Conservation (phyloP, 164 flowering plant species). For the Brasenia schreberi region DNA sequence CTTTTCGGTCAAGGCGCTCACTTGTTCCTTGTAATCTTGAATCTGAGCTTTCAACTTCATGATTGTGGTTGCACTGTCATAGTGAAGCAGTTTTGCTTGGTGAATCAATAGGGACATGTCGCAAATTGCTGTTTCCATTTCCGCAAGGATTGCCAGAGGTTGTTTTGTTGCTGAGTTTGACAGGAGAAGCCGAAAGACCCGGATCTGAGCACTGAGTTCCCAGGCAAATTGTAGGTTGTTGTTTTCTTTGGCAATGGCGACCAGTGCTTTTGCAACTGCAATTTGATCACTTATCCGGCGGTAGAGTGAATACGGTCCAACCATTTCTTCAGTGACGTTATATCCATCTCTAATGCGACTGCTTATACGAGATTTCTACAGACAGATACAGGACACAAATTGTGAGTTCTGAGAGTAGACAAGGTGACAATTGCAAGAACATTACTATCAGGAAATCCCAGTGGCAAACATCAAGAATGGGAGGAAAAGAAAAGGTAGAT, state of each 20-base stretch:
- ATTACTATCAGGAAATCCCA: not conserved
- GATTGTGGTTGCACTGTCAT: conserved; percentile 74
- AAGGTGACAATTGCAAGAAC: no score
- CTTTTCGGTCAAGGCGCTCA: conserved; percentile 40
- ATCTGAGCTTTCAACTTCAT: conserved; percentile 69
- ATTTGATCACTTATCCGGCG: conserved; percentile 72
- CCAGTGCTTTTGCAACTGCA: conserved; percentile 64
- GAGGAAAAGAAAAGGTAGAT: not conserved
- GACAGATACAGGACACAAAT: conserved; percentile 1
- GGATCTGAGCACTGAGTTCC: conserved; percentile 84
- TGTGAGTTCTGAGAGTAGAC: not conserved
- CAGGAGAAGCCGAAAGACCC: conserved; percentile 63
- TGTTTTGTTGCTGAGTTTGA: conserved; percentile 64
- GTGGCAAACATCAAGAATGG: not conserved
- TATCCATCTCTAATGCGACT: conserved; percentile 39
- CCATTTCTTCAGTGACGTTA: conserved; percentile 74
- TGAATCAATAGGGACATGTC: conserved; percentile 68
- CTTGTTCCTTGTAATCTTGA: conserved; percentile 64
- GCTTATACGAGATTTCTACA: conserved; percentile 34
- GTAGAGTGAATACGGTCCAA: conserved; percentile 49
- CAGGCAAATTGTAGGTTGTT: conserved; percentile 79
- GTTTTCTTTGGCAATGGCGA: conserved; percentile 79
- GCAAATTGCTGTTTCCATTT: conserved; percentile 52
- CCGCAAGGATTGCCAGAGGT: conserved; percentile 26
- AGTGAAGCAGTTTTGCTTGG: conserved; percentile 72